Base-by-base conservation (phyloP, 1,284 basidiomycete genomes). In the Ganoderma meredithae region DNA sequence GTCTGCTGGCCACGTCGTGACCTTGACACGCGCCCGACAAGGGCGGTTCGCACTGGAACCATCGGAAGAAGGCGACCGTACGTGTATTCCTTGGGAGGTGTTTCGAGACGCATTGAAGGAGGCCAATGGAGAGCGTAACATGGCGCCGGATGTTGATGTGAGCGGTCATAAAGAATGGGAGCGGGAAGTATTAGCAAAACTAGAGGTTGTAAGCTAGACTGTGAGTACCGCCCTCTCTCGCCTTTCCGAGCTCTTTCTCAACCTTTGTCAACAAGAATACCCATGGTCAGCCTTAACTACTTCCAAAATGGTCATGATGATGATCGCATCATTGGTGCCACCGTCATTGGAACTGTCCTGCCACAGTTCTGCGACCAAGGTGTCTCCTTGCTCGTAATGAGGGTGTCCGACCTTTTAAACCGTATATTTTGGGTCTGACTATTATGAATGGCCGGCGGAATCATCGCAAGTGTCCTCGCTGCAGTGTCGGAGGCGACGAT, bases 1-100 rank as follows among this genome's bases (percentile, higher is more conserved):
- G 1, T 94, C 93, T 53, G 94, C 94, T 4, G 96, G 95, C 0
- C 95, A 97, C 78, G 95, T 98, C 63, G 95, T 97, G 60, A 94
- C 92, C 15, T 85, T 98, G 68, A 94, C 90, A 15, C 89, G 97
- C 27, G 91, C 91, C 22, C 87, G 93, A 44, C 96, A 98, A 84
- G 95, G 95, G 15, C 85, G 88, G 60, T 97, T 95, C 76, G 83
- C 85, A 0, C 81, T 95, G 13, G 82, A 79, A 44, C 79, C 85
- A 6, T 77, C 78, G 3, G 81, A 81, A 43, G 84, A 86, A 66
- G 79, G 77, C 55, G 83, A 83, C 58, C 76, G 73, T 2, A 79
- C 81, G 33, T 95, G 93, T 73, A 83, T 96, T 22, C 88, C 93
- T 10, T 96, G 95, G 95, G 84, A 88, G 33, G 85, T 94, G n/a